phyloP scores from a whole-genome alignment of 805 yeast genomes.

The Saturnispora mendoncae region DNA sequence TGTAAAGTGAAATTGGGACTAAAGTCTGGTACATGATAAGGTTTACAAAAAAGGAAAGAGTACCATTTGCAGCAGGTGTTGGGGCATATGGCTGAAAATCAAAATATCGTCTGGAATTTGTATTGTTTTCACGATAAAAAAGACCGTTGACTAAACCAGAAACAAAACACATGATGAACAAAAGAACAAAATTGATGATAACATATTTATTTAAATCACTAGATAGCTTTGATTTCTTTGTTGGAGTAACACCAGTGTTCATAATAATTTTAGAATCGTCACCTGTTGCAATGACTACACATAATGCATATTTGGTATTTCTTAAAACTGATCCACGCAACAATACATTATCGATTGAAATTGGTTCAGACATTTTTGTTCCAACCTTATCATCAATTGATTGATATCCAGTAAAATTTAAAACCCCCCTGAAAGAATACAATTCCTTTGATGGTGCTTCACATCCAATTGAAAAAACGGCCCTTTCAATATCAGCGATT shows the following conservation, averaged over 20 bases:
- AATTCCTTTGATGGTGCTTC: constrained; percentile 65
- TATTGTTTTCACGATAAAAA: constrained; percentile 34
- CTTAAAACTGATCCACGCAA: constrained; percentile 66
- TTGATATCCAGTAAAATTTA: constrained; percentile 39
- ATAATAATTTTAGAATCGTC: constrained; percentile 67
- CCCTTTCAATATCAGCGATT: constrained; percentile 49
- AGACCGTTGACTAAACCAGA: constrained; percentile 67
- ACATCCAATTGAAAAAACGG: constrained; percentile 54
- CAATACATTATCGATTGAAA: constrained; percentile 52
- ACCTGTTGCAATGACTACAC: constrained; percentile 71
- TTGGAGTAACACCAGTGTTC: constrained; percentile 71
- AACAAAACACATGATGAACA: constrained; percentile 58
- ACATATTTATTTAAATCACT: constrained; percentile 62
- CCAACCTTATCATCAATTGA: constrained; percentile 25
- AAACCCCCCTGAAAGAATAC: constrained; percentile 58
- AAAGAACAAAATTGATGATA: constrained; percentile 47
- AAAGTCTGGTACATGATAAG: constrained; percentile 66
- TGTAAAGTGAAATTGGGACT: constrained; percentile 73
- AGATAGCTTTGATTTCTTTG: constrained; percentile 57
- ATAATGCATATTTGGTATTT: constrained; percentile 70
- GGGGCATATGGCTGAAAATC: constrained; percentile 56
- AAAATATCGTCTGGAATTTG: constrained; percentile 43
- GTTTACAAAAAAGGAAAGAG: constrained; percentile 61
- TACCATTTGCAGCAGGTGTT: constrained; percentile 54
- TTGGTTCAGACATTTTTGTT: constrained; percentile 41